Conservation (phyloP, 1,284 basidiomycete genomes). For the Moniliella sp. region DNA sequence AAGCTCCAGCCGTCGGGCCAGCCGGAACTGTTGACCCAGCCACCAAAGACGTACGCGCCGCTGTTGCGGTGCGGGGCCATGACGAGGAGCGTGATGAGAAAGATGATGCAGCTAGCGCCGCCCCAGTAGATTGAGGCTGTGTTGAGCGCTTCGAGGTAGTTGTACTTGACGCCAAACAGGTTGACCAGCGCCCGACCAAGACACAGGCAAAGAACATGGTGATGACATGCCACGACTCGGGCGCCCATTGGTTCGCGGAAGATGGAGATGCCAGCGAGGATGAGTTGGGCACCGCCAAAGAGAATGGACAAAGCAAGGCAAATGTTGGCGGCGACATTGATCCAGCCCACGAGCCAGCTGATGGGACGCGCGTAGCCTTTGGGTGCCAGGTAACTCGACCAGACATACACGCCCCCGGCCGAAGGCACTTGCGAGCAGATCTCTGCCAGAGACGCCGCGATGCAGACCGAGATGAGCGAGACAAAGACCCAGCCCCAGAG, state of each 20-base stretch:
- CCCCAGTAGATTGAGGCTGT: slow-evolving; percentile 37
- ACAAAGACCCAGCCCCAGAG: slow-evolving; percentile 37
- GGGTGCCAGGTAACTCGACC: slow-evolving; percentile 36
- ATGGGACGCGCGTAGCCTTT: slow-evolving; percentile 36
- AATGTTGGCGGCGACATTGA: slow-evolving; percentile 38
- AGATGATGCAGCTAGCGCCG: slow-evolving; percentile 35
- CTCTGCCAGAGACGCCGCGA: slow-evolving; percentile 37
- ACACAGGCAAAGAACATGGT: slow-evolving; percentile 36
- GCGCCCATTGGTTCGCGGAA: slow-evolving; percentile 25
- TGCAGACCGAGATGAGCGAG: slow-evolving; percentile 36
- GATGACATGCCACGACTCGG: too few species aligned
- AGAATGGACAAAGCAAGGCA: slow-evolving; percentile 36
- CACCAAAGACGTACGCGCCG: slow-evolving; percentile 33
- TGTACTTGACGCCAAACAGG: slow-evolving; percentile 14
- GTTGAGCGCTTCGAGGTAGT: slow-evolving; percentile 22
- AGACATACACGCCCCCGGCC: slow-evolving; percentile 38
- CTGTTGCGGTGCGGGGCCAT: slow-evolving; percentile 34
- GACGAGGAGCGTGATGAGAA: slow-evolving; percentile 36
- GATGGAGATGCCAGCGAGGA: slow-evolving; percentile 37
- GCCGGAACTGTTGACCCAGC: slow-evolving; percentile 34
- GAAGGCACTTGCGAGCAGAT: slow-evolving; percentile 38
- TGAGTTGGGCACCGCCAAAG: slow-evolving; percentile 38
- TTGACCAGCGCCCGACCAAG: slow-evolving; percentile 33
- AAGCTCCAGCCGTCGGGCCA: slow-evolving; percentile 30
- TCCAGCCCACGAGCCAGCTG: slow-evolving; percentile 38